phyloP scores from a whole-genome alignment of 345 rosid genomes.

The Microcos paniculata region DNA sequence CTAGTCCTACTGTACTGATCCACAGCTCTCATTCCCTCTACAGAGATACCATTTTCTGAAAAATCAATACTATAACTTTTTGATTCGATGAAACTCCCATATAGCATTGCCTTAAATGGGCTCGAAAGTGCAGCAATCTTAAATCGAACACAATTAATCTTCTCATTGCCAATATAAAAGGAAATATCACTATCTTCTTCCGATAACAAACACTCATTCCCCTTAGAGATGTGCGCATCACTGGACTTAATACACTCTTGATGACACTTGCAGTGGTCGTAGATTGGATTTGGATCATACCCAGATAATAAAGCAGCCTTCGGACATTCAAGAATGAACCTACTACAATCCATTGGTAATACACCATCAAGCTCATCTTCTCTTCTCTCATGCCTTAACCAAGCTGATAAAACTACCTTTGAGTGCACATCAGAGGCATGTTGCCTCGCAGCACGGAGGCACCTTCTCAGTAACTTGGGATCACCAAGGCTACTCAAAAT shows the following conservation, averaged over 20 bases:
- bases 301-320: slow-evolving; percentile 47
- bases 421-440: slow-evolving; percentile 66
- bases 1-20: slow-evolving; percentile 69
- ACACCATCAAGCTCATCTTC: slow-evolving; percentile 66
- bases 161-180: slow-evolving; percentile 56
- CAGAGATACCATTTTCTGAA: slow-evolving; percentile 56
- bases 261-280: slow-evolving; percentile 44
- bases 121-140: slow-evolving; percentile 73
- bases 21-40: slow-evolving; percentile 71
- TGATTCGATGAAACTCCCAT: slow-evolving; percentile 75
- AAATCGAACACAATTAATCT: slow-evolving; percentile 51
- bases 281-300: slow-evolving; percentile 40
- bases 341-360: slow-evolving; percentile 53
- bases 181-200: slow-evolving; percentile 48
- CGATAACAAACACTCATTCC: slow-evolving; percentile 30
- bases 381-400: slow-evolving; percentile 84
- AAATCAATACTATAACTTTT: slow-evolving; percentile 53
- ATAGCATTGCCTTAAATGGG: slow-evolving; percentile 78
- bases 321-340: slow-evolving; percentile 62
- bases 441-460: slow-evolving; percentile 65
- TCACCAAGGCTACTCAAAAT: slow-evolving; percentile 64
- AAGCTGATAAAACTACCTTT: slow-evolving; percentile 75
- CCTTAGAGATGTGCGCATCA: slow-evolving; percentile 9
- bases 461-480: slow-evolving; percentile 74
- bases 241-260: slow-evolving; percentile 14